Base-by-base conservation (phyloP, 805 yeast species). In the Kregervanrija pseudodelftensis region DNA sequence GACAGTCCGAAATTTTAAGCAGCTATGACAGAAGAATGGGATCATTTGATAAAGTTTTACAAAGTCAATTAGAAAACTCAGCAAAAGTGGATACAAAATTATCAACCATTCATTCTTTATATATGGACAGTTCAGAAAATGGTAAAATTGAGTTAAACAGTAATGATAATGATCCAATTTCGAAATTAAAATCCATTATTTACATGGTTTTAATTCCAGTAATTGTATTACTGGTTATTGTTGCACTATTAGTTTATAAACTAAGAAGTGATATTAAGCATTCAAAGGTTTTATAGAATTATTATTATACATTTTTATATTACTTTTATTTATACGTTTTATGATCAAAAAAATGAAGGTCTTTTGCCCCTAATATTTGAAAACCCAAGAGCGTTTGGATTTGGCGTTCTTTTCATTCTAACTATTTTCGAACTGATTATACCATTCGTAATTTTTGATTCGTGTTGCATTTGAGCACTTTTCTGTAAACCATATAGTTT, bases 231-330 rank as follows among this genome's bases (percentile, higher is more conserved):
- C 51, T 74, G 28, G 49, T 69, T 3, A 61, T 68, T 1, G 63
- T 78, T 44, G 67, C 73, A 14, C 59, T 72, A 33, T 66, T 76
- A 48, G 70, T 78, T 16, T 73, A 71, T 58, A 70, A 77, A 56
- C 62, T 80, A 37, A 74, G 84, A 64, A 76, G 69, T 50, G 85
- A 80, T 50, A 77, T 80, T 45, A 80, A 77, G 53, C 82, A 77
- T 54, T 66, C 82, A 8, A 80, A 80, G 50, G 66, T 80, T 38
- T 66, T 80, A 45, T 79, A 58, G 62, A 32, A n/a, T 10, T 3
- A 17, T 10, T 3, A 30, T 12, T 28, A 28, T 17, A 32, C 33
- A 16, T 14, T 31, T 11, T 36, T 11, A 9, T 13, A 13, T 13
- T n/a, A 33, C 22, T 17, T 33, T n/a, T 33, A 33, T n/a, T n/a